These are phyloP conservation scores for Penicillium daleae DNA, from an alignment of 495 filamentous ascomycete species.

Conservation along the genomic window DNA sequence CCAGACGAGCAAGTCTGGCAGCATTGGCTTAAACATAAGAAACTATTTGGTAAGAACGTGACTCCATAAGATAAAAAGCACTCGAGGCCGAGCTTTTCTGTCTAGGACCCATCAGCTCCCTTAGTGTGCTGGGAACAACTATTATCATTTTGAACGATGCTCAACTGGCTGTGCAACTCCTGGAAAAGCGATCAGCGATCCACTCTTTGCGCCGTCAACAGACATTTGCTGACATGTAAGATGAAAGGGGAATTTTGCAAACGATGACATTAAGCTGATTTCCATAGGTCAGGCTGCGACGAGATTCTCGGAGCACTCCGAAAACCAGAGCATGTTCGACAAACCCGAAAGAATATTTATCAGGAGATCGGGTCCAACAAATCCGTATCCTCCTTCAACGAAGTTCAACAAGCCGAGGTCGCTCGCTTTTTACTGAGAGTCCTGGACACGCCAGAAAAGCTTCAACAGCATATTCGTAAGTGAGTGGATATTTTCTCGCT, in stretches of 20 bases:
- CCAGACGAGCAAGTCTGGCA: conserved; percentile 42
- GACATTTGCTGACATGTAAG: conserved; percentile 48
- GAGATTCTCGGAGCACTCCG: conserved; percentile 29
- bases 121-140: conserved; percentile 51
- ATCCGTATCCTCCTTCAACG: conserved; percentile 33
- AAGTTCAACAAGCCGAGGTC: conserved; percentile 39
- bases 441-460: conserved; percentile 38
- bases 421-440: conserved; percentile 45
- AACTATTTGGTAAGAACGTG: conserved; percentile 42
- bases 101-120: conserved; percentile 54
- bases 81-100: not conserved
- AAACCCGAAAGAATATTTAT: conserved; percentile 39
- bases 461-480: conserved; percentile 42
- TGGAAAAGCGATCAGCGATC: conserved; percentile 50
- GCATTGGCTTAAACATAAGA: conserved; percentile 56
- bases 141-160: conserved; percentile 54
- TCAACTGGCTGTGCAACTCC: conserved; percentile 43
- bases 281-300: conserved; percentile 29
- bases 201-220: conserved; percentile 47
- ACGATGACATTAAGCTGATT: not conserved
- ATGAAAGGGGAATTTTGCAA: not conserved
- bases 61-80: not conserved
- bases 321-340: conserved; percentile 33
- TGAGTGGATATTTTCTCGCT: conserved; percentile 5
- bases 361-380: conserved; percentile 38